Percentiles rank a stretch among this genome's conserved stretches.
These are phyloP conservation scores for Diaporthe sp. DNA, from an alignment of 2,329 filamentous ascomycete genomes.

Conservation along the genomic window DNA sequence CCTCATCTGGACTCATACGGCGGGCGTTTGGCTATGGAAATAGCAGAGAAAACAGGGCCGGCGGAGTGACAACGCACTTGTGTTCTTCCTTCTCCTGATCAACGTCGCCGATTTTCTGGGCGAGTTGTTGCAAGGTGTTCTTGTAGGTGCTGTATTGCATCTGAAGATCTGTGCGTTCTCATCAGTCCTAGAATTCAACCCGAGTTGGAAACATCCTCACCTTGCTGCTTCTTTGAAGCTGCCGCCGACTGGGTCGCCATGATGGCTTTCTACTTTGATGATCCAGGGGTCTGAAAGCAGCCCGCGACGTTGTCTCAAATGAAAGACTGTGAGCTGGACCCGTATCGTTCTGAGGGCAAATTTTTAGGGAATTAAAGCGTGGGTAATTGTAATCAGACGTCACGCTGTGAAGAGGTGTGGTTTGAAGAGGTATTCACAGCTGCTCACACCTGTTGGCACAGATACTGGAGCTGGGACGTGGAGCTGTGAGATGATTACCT, in stretches of 20 bases:
- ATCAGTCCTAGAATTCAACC: constrained; percentile 9
- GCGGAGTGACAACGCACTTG: constrained; percentile 75
- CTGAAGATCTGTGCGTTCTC: constrained; percentile 76
- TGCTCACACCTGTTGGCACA: neutral
- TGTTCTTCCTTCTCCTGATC: constrained; percentile 98
- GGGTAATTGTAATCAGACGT: neutral
- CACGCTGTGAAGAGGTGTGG: neutral
- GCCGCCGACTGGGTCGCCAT: constrained; percentile 67
- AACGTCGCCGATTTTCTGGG: constrained; percentile 96
- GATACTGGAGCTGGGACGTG: neutral
- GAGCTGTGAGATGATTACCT: neutral
- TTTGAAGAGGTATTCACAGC: neutral
- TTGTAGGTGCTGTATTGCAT: constrained; percentile 84
- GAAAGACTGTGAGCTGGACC: neutral
- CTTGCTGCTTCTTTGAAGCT: constrained; percentile 81
- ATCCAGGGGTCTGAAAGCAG: neutral
- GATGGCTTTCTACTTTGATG: constrained; percentile 39
- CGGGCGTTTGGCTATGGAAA: constrained; percentile 3
- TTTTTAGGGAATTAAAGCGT: neutral
- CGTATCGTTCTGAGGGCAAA: neutral
- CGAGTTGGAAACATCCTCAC: constrained; percentile 56
- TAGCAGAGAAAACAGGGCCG: constrained; percentile 39
- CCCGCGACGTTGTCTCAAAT: neutral
- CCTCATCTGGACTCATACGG: neutral
- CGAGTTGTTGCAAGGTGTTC: constrained; percentile 87